These are phyloP conservation scores for Stephania yunnanensis DNA, from an alignment of 164 flowering plant species.

Conservation along the genomic window DNA sequence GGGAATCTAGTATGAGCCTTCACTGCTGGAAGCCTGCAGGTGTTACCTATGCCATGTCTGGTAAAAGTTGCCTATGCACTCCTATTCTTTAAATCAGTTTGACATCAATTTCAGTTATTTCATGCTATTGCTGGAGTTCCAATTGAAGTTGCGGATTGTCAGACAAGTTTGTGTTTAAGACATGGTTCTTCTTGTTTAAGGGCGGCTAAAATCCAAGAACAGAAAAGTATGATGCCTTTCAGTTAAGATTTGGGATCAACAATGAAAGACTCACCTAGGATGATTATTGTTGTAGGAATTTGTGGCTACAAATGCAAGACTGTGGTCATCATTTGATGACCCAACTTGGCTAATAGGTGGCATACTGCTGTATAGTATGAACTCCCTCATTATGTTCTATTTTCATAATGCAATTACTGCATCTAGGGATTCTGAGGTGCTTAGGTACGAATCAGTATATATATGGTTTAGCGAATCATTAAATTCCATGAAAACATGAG, in stretches of 20 bases:
- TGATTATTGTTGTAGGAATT: neutral
- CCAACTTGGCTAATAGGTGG: neutral
- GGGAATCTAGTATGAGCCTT: neutral
- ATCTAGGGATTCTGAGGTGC: neutral
- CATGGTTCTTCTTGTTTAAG: neutral
- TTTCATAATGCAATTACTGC: neutral
- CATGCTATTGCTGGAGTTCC: neutral
- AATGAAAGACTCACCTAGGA: neutral
- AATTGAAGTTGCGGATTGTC: neutral
- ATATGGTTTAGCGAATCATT: no score
- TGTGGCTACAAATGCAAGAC: neutral
- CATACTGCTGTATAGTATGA: neutral
- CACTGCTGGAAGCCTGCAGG: neutral
- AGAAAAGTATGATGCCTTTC: neutral
- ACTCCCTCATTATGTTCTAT: neutral
- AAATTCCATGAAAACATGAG: no score
- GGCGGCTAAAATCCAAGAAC: neutral
- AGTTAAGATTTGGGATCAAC: neutral
- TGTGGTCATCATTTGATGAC: neutral
- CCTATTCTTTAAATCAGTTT: neutral
- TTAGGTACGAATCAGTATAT: neutral
- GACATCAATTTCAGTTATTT: neutral
- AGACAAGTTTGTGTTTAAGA: neutral
- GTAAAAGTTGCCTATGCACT: neutral
- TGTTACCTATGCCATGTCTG: neutral